Evolutionary conservation across 2,329 filamentous ascomycete species (phyloP).

Genomic region (Cercospora janseana): DNA sequence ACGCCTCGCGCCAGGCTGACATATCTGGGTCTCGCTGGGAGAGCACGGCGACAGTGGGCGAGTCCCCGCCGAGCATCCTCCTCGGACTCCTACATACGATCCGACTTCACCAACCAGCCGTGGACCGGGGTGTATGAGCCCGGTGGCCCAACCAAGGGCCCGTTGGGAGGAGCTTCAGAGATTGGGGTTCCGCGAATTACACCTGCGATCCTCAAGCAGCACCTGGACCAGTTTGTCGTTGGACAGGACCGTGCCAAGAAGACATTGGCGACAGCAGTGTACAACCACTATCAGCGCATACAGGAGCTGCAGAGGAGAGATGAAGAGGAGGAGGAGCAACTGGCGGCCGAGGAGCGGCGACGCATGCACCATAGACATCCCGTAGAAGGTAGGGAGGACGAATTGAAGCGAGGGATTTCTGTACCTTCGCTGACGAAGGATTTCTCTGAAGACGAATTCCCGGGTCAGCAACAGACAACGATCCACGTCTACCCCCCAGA

Average conservation of each 20-base stretch:
- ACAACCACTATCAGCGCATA: conserved; percentile 92
- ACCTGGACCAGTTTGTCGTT: conserved; percentile 93
- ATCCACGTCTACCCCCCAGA: conserved; percentile 26
- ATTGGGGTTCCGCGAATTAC: conserved; percentile 60
- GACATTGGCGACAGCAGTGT: conserved; percentile 86
- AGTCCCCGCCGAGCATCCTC: conserved; percentile 39
- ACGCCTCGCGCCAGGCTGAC: conserved; percentile 44
- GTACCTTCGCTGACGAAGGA: conserved; percentile 37
- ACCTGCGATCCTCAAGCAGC: conserved; percentile 71
- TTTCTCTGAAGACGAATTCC: conserved; percentile 56
- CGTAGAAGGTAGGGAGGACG: conserved; percentile 63
- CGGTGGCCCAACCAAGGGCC: conserved; percentile 60
- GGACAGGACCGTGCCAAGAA: conserved; percentile 95
- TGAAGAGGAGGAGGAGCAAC: conserved; percentile 72
- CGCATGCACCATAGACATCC: conserved; percentile 66
- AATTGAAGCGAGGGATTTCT: conserved; percentile 35
- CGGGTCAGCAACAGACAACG: conserved; percentile 58
- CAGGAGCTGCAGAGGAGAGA: conserved; percentile 72
- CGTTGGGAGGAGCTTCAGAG: conserved; percentile 58
- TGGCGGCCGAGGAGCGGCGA: conserved; percentile 68
- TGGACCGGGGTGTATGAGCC: conserved; percentile 64
- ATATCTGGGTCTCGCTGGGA: conserved; percentile 41
- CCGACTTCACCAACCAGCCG: conserved; percentile 62
- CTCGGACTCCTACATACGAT: conserved; percentile 51
- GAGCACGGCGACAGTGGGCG: conserved; percentile 35